Conservation (phyloP, 805 yeast genomes). For the Zygotorulaspora chibaensis region DNA sequence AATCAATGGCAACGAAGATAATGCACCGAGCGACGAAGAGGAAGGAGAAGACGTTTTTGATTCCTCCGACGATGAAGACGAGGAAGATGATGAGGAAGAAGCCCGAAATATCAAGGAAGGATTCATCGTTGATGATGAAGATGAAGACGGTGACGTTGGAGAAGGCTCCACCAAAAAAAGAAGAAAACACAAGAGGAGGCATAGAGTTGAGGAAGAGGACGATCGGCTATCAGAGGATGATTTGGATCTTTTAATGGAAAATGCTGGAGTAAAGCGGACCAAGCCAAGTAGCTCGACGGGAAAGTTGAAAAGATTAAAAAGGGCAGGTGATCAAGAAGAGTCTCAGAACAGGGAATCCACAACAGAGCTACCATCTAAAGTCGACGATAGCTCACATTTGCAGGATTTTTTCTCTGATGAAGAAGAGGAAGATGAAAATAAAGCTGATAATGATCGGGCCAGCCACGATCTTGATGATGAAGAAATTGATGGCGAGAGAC, state of each 20-base stretch:
- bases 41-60: slow-evolving; percentile 53
- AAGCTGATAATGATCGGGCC: slow-evolving; percentile 14
- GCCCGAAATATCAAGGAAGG: slow-evolving; percentile 80
- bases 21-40: slow-evolving; percentile 39
- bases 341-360: slow-evolving; percentile 19
- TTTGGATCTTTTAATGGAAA: slow-evolving; percentile 84
- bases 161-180: slow-evolving; percentile 33
- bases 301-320: slow-evolving; percentile 73
- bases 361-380: slow-evolving; percentile 12
- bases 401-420: slow-evolving; percentile 43
- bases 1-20: slow-evolving; percentile 39
- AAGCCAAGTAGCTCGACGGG: slow-evolving; percentile 37
- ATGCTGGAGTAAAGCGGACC: slow-evolving; percentile 66
- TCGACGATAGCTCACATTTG: slow-evolving; percentile 26
- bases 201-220: slow-evolving; percentile 45
- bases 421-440: slow-evolving; percentile 33
- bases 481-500: slow-evolving; percentile 20
- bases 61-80: slow-evolving; percentile 88
- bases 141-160: slow-evolving; percentile 41
- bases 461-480: slow-evolving; percentile 22
- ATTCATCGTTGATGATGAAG: slow-evolving; percentile 88
- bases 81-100: slow-evolving; percentile 82
- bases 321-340: slow-evolving; percentile 51
- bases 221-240: slow-evolving; percentile 92
- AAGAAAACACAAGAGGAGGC: slow-evolving; percentile 40